phyloP scores from a whole-genome alignment of 164 flowering plant genomes.

The Nymphaea colorata region DNA sequence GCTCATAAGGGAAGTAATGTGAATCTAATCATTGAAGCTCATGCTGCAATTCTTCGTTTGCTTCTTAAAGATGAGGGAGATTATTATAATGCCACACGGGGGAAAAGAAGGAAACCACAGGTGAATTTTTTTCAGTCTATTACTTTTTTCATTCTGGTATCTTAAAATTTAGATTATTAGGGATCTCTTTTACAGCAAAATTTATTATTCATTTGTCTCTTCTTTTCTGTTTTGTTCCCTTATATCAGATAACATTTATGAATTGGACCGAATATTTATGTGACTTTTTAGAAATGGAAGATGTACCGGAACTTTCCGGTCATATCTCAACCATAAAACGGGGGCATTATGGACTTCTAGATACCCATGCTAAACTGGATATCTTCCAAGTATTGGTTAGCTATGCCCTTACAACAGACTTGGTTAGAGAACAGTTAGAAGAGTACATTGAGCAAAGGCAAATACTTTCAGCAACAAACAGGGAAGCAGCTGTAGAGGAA shows the following conservation, averaged over 20 bases:
- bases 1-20: conserved; percentile 63
- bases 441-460: conserved; percentile 56
- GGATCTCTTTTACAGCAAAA: neutral
- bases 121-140: conserved; percentile 14
- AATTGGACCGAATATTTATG: conserved; percentile 81
- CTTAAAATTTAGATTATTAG: no score
- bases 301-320: conserved; percentile 31
- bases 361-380: conserved; percentile 41
- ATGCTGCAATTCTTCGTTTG: conserved; percentile 59
- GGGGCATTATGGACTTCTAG: conserved; percentile 79
- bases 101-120: conserved; percentile 51
- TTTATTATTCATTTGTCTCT: neutral
- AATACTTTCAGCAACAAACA: conserved; percentile 52
- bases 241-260: conserved; percentile 54
- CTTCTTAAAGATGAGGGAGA: conserved; percentile 52
- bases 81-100: conserved; percentile 26
- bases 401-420: conserved; percentile 35
- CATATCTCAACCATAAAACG: conserved; percentile 53
- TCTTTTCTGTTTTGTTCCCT: conserved; percentile 3
- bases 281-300: conserved; percentile 68
- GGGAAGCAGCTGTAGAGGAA: conserved; percentile 74
- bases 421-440: conserved; percentile 54
- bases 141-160: neutral
- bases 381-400: conserved; percentile 57
- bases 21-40: conserved; percentile 56